Evolutionary conservation across 129 eudicot species (phyloP), one percentile per base, ranked within the genome.

Genomic region (carrot (Daucus carota)): DNA sequence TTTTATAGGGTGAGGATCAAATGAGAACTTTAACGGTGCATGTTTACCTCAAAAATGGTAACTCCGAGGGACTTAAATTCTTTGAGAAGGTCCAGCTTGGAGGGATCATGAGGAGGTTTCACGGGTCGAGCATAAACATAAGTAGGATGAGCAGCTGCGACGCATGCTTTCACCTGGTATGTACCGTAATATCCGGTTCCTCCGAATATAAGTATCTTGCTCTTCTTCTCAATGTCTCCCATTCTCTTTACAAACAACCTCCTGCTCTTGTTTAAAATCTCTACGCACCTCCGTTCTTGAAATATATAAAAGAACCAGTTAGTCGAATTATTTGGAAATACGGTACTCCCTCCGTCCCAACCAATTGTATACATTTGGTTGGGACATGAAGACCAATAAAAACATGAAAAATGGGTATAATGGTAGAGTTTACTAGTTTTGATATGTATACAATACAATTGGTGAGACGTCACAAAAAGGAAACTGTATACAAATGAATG

Each of bases 51-150:
- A 26, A 33, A 57, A 79, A 20, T 14, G 14, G 28, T 63, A 17
- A 77, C 81, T 8, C 78, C 78, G 42, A 72, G 47, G 78, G 84
- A 72, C 47, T 72, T 33, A 41, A 77, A 77, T 11, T 76, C 68
- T 15, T 63, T 9, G 12, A 76, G 84, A 5, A 76, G 44, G 14
- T 72, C 28, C 24, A 16, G 17, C 36, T 73, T 77, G 54, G 81
- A 38, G 5, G 77, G 68, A 60, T 81, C 12, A 43, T 72, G 54
- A 43, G 24, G 32, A 43, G 75, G 36, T 43, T 72, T 24, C 6
- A 62, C 1, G 3, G 80, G 77, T 26, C 84, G 80, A 54, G 32
- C 47, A 24, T 69, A 81, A 46, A 66, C 80, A 45, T 69, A 76
- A 42, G 84, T 81, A 15, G 80, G 80, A 70, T 81, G 80, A 28